phyloP scores from a whole-genome alignment of 2,329 filamentous ascomycete species.

The Oidium heveae region DNA sequence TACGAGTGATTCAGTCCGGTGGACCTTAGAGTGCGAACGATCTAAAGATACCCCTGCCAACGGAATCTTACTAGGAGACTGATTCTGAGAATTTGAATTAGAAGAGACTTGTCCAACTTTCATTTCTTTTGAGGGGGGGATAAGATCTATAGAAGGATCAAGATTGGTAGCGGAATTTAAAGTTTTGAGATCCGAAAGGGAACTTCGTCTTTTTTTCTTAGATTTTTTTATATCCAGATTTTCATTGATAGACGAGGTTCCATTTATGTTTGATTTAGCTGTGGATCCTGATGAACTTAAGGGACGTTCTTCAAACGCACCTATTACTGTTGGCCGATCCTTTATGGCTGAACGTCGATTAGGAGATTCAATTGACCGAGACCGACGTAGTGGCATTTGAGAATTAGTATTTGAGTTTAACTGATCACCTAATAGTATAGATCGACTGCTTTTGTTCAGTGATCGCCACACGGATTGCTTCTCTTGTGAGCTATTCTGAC shows the following conservation, averaged over 20 bases:
- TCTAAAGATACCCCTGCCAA: conserved; percentile 8
- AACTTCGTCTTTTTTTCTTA: conserved; percentile 70
- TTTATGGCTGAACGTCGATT: conserved; percentile 29
- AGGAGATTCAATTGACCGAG: conserved; percentile 50
- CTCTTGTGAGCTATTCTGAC: conserved; percentile 59
- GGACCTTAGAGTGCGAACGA: conserved; percentile 7
- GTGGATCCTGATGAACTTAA: conserved; percentile 25
- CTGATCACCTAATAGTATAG: conserved; percentile 30
- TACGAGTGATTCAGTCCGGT: conserved; percentile 8
- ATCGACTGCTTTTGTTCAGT: conserved; percentile 56
- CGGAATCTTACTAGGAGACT: conserved; percentile 13
- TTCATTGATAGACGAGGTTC: conserved; percentile 18
- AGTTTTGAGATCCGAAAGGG: conserved; percentile 59
- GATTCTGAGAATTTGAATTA: conserved; percentile 12
- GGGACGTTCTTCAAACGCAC: conserved; percentile 37
- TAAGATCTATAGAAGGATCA: conserved; percentile 16
- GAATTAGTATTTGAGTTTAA: conserved; percentile 29
- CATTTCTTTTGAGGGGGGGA: conserved; percentile 12
- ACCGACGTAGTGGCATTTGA: conserved; percentile 39
- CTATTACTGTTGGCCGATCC: conserved; percentile 33
- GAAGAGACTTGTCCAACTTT: conserved; percentile 3
- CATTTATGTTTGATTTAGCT: conserved; percentile 12
- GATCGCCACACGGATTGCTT: conserved; percentile 62
- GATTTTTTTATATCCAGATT: conserved; percentile 18
- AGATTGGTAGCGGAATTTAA: conserved; percentile 37